These are phyloP conservation scores for Lactarius quietus DNA, from an alignment of 768 basidiomycete species.

Conservation along the genomic window DNA sequence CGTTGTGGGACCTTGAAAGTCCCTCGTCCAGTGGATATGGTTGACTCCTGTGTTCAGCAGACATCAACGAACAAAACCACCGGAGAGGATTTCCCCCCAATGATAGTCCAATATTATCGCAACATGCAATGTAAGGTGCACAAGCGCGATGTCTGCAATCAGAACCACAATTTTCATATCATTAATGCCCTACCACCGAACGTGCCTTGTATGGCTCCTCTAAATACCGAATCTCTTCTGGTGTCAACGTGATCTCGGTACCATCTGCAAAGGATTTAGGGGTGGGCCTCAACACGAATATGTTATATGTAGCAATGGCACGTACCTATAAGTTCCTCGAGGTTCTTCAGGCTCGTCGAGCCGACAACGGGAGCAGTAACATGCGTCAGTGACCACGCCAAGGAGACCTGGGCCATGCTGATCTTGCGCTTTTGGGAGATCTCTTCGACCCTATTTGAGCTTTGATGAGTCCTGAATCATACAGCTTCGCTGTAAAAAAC, in stretches of 20 bases:
- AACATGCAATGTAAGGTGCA: too few relatives aligned
- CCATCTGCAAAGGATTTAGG: conserved; percentile 5
- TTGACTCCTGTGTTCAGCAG: too few relatives aligned
- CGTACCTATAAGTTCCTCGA: conserved; percentile 23
- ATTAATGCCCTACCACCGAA: conserved; percentile 11
- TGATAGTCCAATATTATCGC: too few relatives aligned
- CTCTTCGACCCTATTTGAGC: conserved; percentile 37
- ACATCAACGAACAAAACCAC: too few relatives aligned
- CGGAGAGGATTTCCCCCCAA: too few relatives aligned
- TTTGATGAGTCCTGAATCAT: background rate
- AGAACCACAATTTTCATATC: background rate
- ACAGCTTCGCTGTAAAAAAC: background rate
- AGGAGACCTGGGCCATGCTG: conserved; percentile 43
- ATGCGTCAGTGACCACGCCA: conserved; percentile 33
- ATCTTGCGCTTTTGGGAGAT: conserved; percentile 36
- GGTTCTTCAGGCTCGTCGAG: conserved; percentile 19
- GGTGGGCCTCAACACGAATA: background rate
- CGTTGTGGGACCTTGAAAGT: too few relatives aligned
- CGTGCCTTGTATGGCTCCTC: conserved; percentile 24
- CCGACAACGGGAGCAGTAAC: conserved; percentile 21
- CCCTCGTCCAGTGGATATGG: too few relatives aligned
- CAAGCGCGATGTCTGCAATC: background rate
- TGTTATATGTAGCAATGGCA: background rate
- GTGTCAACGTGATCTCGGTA: conserved; percentile 12
- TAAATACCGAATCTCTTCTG: conserved; percentile 20